Percentiles rank a stretch among this genome's conserved stretches.
Conservation (phyloP, 208 protist genomes). For the Wallacemonas sp. region DNA sequence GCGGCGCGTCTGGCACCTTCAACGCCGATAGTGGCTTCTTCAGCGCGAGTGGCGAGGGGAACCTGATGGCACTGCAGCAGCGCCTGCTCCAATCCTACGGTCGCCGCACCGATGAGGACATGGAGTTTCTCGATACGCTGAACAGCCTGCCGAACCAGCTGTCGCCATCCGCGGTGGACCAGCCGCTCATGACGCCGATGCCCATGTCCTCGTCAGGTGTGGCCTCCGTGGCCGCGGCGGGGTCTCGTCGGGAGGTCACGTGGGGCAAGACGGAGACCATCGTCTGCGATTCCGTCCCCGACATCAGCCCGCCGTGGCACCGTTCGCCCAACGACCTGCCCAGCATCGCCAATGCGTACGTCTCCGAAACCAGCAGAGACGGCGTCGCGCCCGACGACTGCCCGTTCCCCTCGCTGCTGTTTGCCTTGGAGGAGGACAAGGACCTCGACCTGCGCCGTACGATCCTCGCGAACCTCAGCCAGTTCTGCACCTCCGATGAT, state of each 20-base stretch:
- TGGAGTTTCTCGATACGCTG: not conserved
- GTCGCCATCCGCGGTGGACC: not conserved
- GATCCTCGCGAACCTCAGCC: conserved; percentile 23
- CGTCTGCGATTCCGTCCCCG: not conserved
- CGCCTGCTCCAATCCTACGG: conserved; percentile 8
- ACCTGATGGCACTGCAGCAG: not conserved
- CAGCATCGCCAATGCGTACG: not conserved
- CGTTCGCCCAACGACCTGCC: not conserved
- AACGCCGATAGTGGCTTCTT: not conserved
- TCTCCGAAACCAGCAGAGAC: not conserved
- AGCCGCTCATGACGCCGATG: not conserved
- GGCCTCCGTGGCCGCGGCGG: not conserved
- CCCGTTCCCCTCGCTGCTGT: conserved; percentile 12
- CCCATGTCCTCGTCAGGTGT: not conserved
- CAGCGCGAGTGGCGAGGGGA: not conserved
- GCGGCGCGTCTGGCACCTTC: not conserved
- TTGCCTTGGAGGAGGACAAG: not conserved
- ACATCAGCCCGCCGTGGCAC: not conserved
- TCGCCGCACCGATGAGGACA: not conserved
- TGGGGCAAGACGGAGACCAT: conserved; percentile 6
- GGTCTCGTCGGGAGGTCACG: not conserved
- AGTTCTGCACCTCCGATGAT: conserved; percentile 22
- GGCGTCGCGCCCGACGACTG: not conserved
- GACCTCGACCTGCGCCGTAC: conserved; percentile 27
- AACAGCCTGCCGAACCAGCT: not conserved